Conservation (phyloP, 306 rosid species). For the Dryas alaskensis region DNA sequence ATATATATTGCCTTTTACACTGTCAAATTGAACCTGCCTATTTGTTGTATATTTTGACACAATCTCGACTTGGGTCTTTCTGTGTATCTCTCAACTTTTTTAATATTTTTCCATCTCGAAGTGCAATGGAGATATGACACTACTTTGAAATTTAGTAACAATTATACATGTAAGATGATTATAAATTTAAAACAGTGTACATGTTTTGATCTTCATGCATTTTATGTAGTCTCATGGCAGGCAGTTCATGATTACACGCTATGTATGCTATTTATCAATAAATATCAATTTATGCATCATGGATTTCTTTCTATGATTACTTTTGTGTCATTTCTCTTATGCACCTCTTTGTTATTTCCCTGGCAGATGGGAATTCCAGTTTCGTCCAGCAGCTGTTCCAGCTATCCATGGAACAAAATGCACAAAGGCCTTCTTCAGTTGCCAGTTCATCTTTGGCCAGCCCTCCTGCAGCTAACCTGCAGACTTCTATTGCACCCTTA, state of each 20-base stretch:
- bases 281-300: background rate
- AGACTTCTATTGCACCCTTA: slow-evolving; percentile 16
- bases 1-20: background rate
- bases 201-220: background rate
- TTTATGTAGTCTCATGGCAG: background rate
- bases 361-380: slow-evolving; percentile 45
- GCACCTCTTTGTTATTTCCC: background rate
- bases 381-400: slow-evolving; percentile 34
- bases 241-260: background rate
- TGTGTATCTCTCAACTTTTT: background rate
- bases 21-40: background rate
- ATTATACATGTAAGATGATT: background rate
- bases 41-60: background rate
- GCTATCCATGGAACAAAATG: slow-evolving; percentile 37
- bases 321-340: slow-evolving; percentile 9
- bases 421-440: slow-evolving; percentile 25
- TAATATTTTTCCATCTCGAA: background rate
- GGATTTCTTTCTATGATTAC: background rate
- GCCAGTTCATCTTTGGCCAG: slow-evolving; percentile 29
- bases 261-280: background rate
- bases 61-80: background rate
- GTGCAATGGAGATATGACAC: background rate
- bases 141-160: background rate
- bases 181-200: background rate
- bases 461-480: slow-evolving; percentile 35